Evolutionary conservation across 1,139 yeast species (phyloP), one percentile per base, ranked within the genome.

Genomic region (Debaryomyces udenii): DNA sequence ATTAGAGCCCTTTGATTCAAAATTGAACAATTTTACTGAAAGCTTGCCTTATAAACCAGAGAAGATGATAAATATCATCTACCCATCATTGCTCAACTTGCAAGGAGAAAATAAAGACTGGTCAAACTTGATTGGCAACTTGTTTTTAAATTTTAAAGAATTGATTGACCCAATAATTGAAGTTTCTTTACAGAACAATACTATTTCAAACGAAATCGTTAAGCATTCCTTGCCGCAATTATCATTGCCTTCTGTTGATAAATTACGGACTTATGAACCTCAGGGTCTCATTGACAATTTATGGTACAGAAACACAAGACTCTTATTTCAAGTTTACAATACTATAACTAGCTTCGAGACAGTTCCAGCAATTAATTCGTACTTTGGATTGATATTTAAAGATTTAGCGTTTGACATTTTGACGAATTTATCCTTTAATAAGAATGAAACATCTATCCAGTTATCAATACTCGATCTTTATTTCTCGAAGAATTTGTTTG

Each of bases 391-490:
- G 40, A 62, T 93, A 32, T 74, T 90, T 52, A 79, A 88, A 49
- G 99, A 94, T 57, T 66, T 88, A 20, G 73, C 85, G 22, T 76
- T 78, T 39, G 97, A 91, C 59, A 68, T 87, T 31, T 78, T 91
- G 46, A 81, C 85, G 44, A 81, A 86, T 51, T 70, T 93, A 67
- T 96, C 93, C 45, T 93, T 88, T 67, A 93, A 93, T 64, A 83
- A 96, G 56, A 82, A 80, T 41, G 96, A 89, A 52, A 95, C 90
- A 6, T 83, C 96, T 0, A 81, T 87, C 44, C 96, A 90, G 62
- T 76, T 93, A 42, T 76, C 89, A 24, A 81, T 85, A 6, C 66
- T 93, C 44, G 94, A 87, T 55, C 63, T 80, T 44, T 91, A 83
- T 55, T 89, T 90, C 68, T 76, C 79, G 47, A 74, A 79, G 14